Evolutionary conservation across 1,284 basidiomycete genomes (phyloP).

Genomic region (Gymnopus androsaceus): DNA sequence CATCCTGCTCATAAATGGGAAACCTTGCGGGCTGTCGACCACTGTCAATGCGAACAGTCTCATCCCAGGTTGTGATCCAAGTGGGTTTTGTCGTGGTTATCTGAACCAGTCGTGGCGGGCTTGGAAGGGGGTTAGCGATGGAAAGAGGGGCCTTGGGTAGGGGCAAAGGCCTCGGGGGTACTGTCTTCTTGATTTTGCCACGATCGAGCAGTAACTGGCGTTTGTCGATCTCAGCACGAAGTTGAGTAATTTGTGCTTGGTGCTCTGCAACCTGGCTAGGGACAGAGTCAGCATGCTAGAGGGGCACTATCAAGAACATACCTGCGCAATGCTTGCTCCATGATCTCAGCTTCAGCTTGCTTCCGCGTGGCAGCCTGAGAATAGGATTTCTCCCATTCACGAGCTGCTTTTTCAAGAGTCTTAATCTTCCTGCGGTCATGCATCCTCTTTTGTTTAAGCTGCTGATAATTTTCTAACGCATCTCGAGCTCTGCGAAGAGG

Average conservation of each 20-base stretch:
- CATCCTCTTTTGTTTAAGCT: conserved; percentile 13
- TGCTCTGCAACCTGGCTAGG: conserved; percentile 21
- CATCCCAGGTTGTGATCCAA: neutral
- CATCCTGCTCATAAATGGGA: neutral
- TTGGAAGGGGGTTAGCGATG: conserved; percentile 9
- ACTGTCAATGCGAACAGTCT: neutral
- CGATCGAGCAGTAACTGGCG: conserved; percentile 18
- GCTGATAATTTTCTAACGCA: conserved; percentile 27
- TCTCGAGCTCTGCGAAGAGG: conserved; percentile 31
- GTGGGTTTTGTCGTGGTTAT: neutral
- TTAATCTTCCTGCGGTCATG: conserved; percentile 11
- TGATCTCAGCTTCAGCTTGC: conserved; percentile 5
- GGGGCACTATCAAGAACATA: neutral
- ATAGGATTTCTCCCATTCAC: conserved; percentile 15
- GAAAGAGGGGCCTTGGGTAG: neutral
- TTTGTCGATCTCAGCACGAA: conserved; percentile 32
- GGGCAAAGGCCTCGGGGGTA: neutral
- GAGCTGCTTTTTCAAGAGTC: conserved; percentile 16
- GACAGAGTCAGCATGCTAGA: conserved; percentile 1
- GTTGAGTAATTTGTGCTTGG: conserved; percentile 23
- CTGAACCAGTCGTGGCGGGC: conserved; percentile 6
- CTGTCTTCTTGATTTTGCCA: conserved; percentile 2
- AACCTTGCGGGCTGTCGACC: neutral
- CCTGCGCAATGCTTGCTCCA: conserved; percentile 12
- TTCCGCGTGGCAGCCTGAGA: neutral